Percentiles rank a stretch among this genome's conserved stretches.
These are phyloP conservation scores for Pichia sp. DNA, from an alignment of 1,139 yeast genomes.

Conservation along the genomic window DNA sequence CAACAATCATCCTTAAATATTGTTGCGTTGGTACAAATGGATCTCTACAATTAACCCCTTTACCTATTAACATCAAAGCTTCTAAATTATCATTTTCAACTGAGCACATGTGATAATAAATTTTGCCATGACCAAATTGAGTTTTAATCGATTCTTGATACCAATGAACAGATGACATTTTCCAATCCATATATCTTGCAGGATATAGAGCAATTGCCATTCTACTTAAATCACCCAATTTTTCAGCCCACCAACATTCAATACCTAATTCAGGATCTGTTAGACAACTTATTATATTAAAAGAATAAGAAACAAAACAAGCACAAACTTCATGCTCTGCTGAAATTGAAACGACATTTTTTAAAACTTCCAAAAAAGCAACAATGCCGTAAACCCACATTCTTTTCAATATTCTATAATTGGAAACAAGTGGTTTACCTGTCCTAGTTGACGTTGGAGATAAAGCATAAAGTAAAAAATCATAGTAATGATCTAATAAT, in stretches of 20 bases:
- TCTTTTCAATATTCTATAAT: constrained; percentile 68
- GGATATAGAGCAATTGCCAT: constrained; percentile 81
- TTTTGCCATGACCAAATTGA: constrained; percentile 71
- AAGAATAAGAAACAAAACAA: constrained; percentile 30
- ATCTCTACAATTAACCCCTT: constrained; percentile 69
- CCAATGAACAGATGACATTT: constrained; percentile 72
- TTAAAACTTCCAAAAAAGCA: constrained; percentile 70
- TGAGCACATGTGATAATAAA: constrained; percentile 76
- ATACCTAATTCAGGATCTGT: constrained; percentile 31
- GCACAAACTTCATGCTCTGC: constrained; percentile 34
- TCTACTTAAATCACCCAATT: constrained; percentile 69
- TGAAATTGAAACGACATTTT: constrained; percentile 50
- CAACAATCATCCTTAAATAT: constrained; percentile 67
- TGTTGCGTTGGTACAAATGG: constrained; percentile 79
- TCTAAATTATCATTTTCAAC: constrained; percentile 76
- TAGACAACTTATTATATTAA: constrained; percentile 30
- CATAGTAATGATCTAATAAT: constrained; percentile 61
- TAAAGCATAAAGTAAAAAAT: constrained; percentile 62
- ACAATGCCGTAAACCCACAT: constrained; percentile 84
- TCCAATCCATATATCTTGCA: constrained; percentile 76
- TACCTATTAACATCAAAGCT: constrained; percentile 72
- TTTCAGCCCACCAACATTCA: constrained; percentile 72
- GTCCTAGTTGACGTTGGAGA: constrained; percentile 62
- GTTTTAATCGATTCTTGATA: constrained; percentile 63
- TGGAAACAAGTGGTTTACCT: constrained; percentile 66